Evolutionary conservation across 139 green algal species (phyloP), one percentile per base, ranked within the genome.

Genomic region (Pseudopediastrum boryanum): DNA sequence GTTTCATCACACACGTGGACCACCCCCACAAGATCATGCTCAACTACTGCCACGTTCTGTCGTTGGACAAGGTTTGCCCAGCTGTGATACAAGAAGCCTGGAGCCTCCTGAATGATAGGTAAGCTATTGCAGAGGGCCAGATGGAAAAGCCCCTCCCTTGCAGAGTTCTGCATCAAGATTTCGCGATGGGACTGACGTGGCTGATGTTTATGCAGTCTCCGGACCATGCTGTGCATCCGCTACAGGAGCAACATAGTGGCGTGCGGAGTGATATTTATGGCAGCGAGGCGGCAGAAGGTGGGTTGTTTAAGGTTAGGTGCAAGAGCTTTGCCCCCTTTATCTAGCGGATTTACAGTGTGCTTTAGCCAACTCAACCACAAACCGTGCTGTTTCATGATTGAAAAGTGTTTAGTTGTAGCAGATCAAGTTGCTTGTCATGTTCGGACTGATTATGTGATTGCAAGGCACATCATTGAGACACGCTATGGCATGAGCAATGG

Each of bases 21-120:
- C 95, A 98, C 77, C 95, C 95, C 0, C 95, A 98, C 86, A 97
- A 95, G 76, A 93, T 93, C 54, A 79, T 97, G 33, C 88, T 98
- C 69, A 95, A 88, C 79, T 95, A 95, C 72, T 74, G 92, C 27
- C 46, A 90, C 48, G 35, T 89, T 36, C 83, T 98, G 36, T 31
- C 66, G 67, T 72, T 72, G 48, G 59, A 81, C 39, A 5, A 13
- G 27, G 69, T 3, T 33, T 50, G 58, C 58, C 58, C 58, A 42
- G 43, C 25, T 29, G 41, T 92, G 16, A 65, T 91, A 71, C 92
- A 98, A 68, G 81, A 92, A 48, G 90, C 91, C 0, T 98, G 94
- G 93, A 97, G 93, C 76, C 75, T 98, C 7, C 80, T 89, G 5
- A 98, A 98, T 70, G 95, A 98, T 85, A 97, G 92, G 92, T 92